Evolutionary conservation across 768 basidiomycete species (phyloP), one percentile per base, ranked within the genome.

Genomic region (Dioszegia aurantiaca): DNA sequence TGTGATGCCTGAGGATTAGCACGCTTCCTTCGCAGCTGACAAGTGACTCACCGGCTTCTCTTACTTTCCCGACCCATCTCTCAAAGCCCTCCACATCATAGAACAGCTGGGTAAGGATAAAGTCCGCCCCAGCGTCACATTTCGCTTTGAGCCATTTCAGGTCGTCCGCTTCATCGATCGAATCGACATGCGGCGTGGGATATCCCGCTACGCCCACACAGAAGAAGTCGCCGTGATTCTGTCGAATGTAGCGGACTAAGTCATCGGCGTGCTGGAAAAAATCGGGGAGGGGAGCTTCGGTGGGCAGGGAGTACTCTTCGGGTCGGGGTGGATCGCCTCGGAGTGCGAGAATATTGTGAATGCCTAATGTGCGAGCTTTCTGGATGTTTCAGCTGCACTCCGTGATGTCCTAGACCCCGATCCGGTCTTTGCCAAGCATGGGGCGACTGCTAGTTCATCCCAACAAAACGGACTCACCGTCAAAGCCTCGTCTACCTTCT

Each of bases 191-290:
- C 36, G 76, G 73, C 0, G 73, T 74, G 4, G 95, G 92, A 64
- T 98, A 98, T 23, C 86, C 95, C 69, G 93, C 94, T 45, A 98
- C 94, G 47, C 93, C 95, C 60, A 99, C 83, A 74, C 90, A 94
- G 77, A 98, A 98, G 62, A 86, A 80, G 41, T 88, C 83, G 30
- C 87, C 83, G 73, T 88, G 88, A 65, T 92, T 86, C 14, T 84
- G 82, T 37, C 88, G 84, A 65, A 99, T 95, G 72, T 92, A 94
- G 44, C 82, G 81, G 17, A 98, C 90, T n/a, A 99, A 84, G 77
- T 98, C 95, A 21, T 84, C 79, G 39, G 86, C 93, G 70, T 88
- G 87, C 37, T 83, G 82, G 70, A 99, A 95, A 56, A 62, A 62
- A 54, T 69, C 65, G 11, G 72, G 72, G 14, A 55, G 55, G 26